Evolutionary conservation across 208 protist genomes (phyloP).

Genomic region (Wallacemonas sp.): DNA sequence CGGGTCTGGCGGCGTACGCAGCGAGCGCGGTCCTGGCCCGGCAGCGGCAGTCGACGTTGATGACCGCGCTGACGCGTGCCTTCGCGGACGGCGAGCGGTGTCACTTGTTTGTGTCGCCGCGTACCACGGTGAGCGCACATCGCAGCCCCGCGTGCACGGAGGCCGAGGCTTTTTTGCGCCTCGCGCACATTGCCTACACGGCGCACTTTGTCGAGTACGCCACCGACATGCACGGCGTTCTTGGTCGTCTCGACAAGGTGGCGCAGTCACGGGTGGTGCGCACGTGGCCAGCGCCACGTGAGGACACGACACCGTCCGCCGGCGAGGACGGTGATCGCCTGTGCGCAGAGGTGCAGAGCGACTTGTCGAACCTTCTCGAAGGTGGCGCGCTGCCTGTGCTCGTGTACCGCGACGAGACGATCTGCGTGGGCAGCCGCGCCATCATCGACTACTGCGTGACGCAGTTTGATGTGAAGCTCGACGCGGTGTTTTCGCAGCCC

Average conservation of each 20-base stretch:
- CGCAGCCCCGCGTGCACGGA: conserved; percentile 42
- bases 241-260: conserved; percentile 17
- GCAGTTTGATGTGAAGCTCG: conserved; percentile 19
- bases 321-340: conserved; percentile 26
- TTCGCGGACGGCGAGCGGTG: conserved; percentile 14
- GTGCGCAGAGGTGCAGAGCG: conserved; percentile 23
- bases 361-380: conserved; percentile 15
- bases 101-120: conserved; percentile 50
- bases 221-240: not conserved
- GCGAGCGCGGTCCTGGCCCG: conserved; percentile 20
- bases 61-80: conserved; percentile 16
- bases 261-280: conserved; percentile 27
- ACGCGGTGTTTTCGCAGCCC: conserved; percentile 9
- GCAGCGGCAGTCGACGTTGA: conserved; percentile 17
- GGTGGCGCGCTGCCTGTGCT: conserved; percentile 43
- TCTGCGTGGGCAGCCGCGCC: conserved; percentile 25
- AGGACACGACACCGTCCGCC: not conserved
- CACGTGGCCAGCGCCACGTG: not conserved
- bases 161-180: conserved; percentile 58
- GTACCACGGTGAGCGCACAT: conserved; percentile 45
- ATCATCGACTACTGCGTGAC: conserved; percentile 54
- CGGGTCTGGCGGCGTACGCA: conserved; percentile 23
- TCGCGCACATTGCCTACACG: conserved; percentile 57
- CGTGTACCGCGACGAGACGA: conserved; percentile 32
- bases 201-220: conserved; percentile 29